phyloP scores from a whole-genome alignment of 441 rosid species.

The Jatropha podagrica region DNA sequence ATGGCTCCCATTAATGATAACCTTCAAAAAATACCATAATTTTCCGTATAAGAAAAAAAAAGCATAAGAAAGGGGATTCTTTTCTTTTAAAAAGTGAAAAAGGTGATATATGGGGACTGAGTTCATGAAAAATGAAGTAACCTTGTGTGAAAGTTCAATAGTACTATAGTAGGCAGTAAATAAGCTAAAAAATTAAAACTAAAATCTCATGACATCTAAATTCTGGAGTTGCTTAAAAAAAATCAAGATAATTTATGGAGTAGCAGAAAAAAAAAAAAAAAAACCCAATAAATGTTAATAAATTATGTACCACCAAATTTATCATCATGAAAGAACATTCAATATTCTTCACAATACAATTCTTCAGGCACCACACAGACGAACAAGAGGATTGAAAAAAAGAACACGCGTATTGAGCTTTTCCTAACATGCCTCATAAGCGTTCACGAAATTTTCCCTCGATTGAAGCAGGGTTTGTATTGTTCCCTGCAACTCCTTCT shows the following conservation, averaged over 20 bases:
- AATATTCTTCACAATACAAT: not conserved
- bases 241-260: too few species aligned
- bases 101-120: not conserved
- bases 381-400: not conserved
- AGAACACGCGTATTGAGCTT: too few species aligned
- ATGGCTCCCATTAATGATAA: not conserved
- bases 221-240: too few species aligned
- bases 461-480: conserved; percentile 65
- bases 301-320: too few species aligned
- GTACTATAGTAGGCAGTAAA: not conserved
- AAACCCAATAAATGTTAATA: too few species aligned
- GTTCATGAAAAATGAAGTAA: not conserved
- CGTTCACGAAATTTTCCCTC: conserved; percentile 61
- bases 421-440: conserved; percentile 50
- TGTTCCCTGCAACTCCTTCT: conserved; percentile 61
- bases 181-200: not conserved
- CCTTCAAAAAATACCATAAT: not conserved
- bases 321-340: not conserved
- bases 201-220: too few species aligned
- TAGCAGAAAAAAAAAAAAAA: too few species aligned
- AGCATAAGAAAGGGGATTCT: too few species aligned
- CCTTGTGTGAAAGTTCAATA: not conserved
- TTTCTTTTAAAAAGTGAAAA: not conserved
- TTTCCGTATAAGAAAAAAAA: not conserved
- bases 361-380: not conserved